These are phyloP conservation scores for Fusarium pseudocircinatum DNA, from an alignment of 2,329 filamentous ascomycete species.

Conservation along the genomic window DNA sequence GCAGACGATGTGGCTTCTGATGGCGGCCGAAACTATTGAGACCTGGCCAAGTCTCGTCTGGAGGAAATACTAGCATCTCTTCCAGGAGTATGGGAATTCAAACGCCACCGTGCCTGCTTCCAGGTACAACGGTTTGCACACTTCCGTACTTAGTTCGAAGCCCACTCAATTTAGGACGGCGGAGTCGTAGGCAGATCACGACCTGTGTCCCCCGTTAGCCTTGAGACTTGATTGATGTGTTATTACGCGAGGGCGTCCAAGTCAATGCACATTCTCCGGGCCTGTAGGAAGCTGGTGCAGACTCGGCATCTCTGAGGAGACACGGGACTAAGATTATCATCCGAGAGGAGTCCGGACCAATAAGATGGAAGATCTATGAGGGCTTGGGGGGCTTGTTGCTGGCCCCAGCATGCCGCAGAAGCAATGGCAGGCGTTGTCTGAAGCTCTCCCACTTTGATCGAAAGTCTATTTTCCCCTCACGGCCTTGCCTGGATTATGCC, in stretches of 20 bases:
- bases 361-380: slow-evolving; percentile 2
- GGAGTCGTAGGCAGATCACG: neutral
- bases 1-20: slow-evolving; percentile 22
- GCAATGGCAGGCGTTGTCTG: slow-evolving; percentile 19
- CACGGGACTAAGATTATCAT: slow-evolving; percentile 12
- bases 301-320: neutral
- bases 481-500: slow-evolving; percentile 21
- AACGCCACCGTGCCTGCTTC: slow-evolving; percentile 38
- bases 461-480: slow-evolving; percentile 43
- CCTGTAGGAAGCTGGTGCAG: slow-evolving; percentile 5
- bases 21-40: slow-evolving; percentile 16
- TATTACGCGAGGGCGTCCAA: neutral
- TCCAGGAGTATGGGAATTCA: slow-evolving; percentile 29
- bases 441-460: slow-evolving; percentile 30
- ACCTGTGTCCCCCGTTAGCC: neutral
- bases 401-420: slow-evolving; percentile 15
- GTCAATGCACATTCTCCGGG: neutral
- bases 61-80: slow-evolving; percentile 12
- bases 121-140: slow-evolving; percentile 15
- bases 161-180: neutral
- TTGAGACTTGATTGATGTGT: neutral
- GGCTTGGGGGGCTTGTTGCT: slow-evolving; percentile 23
- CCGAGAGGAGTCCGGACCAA: slow-evolving; percentile 18
- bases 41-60: slow-evolving; percentile 16
- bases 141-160: neutral